Base-by-base conservation (phyloP, 1,139 yeast species). In the Protomyces pachydermus region DNA sequence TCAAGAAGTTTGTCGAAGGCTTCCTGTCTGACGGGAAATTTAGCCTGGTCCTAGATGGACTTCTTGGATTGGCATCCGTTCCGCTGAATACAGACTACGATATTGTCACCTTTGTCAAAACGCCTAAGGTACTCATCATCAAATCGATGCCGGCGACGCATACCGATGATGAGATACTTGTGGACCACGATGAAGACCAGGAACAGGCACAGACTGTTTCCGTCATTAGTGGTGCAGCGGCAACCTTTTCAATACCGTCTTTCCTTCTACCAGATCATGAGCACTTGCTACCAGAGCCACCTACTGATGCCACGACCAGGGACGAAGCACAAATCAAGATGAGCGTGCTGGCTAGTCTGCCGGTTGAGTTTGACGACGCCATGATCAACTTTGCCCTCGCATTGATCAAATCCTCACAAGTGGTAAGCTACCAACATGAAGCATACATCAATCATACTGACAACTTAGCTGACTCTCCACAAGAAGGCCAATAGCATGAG, bases 401-500 rank as follows among this genome's bases (percentile, higher is more conserved):
- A 10, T 23, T 58, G n/a, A 28, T 58, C 56, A 58, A 58, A 42
- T 46, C 62, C 4, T 52, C 53, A 10, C 62, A 58, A 39, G 54
- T 58, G 20, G 48, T 42, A 42, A 4, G 25, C 5, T 16, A 18
- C 2, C 18, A n/a, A n/a, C 10, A 6, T 14, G 18, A 38, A 14
- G n/a, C 4, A 42, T 42, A 6, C 48, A 10, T n/a, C 5, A 20
- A 5, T 16, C 3, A 10, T n/a, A 10, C 23, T n/a, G 5, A 16
- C 20, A 42, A 16, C 25, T 6, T 42, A 42, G 48, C 34, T 58
- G 35, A 50, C 56, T 3, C 35, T 58, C 39, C 62, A 58, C 52
- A 58, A 58, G 28, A 55, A 58, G 18, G 62, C 62, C 25, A 51
- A 52, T 46, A 58, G 62, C 25, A 58, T 58, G 62, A 51, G 56